A percentile compares a stretch with the other conserved stretches of the same genome.
These are phyloP conservation scores for Cutaneotrichosporon mucoides DNA, from an alignment of 1,284 basidiomycete genomes.

Conservation along the genomic window DNA sequence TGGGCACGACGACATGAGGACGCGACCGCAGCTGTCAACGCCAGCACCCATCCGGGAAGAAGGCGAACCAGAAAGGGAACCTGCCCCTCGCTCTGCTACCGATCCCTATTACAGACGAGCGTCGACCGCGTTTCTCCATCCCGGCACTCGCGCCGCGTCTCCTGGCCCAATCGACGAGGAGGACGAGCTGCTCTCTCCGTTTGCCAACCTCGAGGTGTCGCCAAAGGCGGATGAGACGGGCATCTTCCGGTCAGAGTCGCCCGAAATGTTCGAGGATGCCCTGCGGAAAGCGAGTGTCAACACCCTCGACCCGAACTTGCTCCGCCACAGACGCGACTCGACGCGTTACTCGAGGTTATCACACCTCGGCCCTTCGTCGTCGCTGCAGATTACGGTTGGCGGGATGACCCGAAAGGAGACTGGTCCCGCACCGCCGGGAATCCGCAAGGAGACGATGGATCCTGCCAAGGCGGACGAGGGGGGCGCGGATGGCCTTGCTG, in stretches of 20 bases:
- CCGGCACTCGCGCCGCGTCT: conserved; percentile 22
- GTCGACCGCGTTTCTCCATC: conserved; percentile 5
- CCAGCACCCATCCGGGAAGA: conserved; percentile 29
- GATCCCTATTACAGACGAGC: conserved; percentile 11
- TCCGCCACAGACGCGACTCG: conserved; percentile 19
- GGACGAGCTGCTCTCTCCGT: conserved; percentile 20
- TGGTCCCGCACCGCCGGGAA: no score
- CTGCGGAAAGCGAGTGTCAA: conserved; percentile 12
- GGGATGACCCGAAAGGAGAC: background rate
- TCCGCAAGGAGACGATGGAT: conserved; percentile 4
- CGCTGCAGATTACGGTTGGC: conserved; percentile 13
- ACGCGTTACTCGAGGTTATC: background rate
- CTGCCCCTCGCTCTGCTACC: conserved; percentile 12
- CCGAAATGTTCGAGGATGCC: conserved; percentile 17
- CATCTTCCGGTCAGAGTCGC: conserved; percentile 18
- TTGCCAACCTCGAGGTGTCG: conserved; percentile 10
- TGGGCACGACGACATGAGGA: background rate
- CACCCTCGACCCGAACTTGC: conserved; percentile 36
- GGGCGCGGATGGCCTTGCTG: conserved; percentile 55
- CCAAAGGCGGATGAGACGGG: conserved; percentile 4
- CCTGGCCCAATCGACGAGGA: conserved; percentile 41
- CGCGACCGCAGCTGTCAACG: conserved; percentile 3
- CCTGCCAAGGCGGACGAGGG: background rate
- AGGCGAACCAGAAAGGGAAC: conserved; percentile 15
- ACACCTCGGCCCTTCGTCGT: conserved; percentile 9